These are phyloP conservation scores for Schrenkiella parvula DNA, from an alignment of 345 rosid species.

Conservation along the genomic window DNA sequence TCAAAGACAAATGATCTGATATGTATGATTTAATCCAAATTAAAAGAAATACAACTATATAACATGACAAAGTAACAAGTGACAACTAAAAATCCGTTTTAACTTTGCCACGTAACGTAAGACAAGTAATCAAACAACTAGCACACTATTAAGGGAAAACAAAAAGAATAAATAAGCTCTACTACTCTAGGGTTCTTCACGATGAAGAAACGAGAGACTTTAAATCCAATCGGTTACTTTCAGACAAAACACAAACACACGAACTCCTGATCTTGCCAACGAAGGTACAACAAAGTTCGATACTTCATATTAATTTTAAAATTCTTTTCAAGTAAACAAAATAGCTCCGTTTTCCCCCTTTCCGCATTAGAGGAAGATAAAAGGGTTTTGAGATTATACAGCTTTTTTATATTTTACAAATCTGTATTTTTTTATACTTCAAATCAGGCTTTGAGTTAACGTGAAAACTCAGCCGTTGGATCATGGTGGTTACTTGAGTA, in stretches of 20 bases:
- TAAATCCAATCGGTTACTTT: neutral
- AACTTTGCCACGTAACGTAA: neutral
- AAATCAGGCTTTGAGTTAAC: neutral
- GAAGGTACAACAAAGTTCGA: constrained; percentile 3
- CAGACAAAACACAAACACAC: neutral
- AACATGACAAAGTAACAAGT: neutral
- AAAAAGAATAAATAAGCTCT: neutral
- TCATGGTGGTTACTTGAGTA: neutral
- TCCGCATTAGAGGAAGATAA: neutral
- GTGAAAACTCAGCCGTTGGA: neutral
- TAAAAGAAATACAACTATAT: neutral
- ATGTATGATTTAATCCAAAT: too few relatives aligned
- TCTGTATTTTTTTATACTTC: neutral
- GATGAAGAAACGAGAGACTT: neutral
- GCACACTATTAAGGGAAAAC: neutral
- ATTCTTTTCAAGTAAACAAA: neutral
- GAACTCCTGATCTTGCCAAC: neutral
- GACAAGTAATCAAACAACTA: neutral
- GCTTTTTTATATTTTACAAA: neutral
- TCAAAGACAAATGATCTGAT: too few relatives aligned
- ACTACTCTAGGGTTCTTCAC: constrained; percentile 14
- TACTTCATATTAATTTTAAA: neutral
- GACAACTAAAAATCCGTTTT: neutral
- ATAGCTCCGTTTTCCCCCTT: neutral
- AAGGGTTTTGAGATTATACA: neutral